These are phyloP conservation scores for Lecanicillium sp. DNA, from an alignment of 2,329 filamentous ascomycete genomes.

Conservation along the genomic window DNA sequence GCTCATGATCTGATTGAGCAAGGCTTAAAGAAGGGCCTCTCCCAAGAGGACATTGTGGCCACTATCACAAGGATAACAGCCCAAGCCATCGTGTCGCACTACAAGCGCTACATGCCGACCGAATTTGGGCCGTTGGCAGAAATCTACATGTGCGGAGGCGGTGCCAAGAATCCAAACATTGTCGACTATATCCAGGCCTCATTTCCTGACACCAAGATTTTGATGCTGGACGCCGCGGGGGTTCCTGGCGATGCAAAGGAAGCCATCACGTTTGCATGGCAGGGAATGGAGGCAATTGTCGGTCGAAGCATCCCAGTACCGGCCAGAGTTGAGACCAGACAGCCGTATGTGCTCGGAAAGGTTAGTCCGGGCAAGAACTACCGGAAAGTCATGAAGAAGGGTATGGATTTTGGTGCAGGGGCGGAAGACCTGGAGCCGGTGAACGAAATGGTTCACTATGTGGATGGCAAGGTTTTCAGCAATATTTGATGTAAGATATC, in stretches of 20 bases:
- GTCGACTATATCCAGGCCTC: slow-evolving; percentile 42
- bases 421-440: slow-evolving; percentile 39
- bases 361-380: slow-evolving; percentile 50
- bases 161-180: slow-evolving; percentile 54
- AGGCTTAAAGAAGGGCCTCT: slow-evolving; percentile 37
- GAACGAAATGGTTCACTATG: slow-evolving; percentile 44
- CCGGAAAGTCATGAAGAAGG: slow-evolving; percentile 44
- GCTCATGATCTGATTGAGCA: slow-evolving; percentile 46
- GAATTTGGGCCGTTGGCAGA: slow-evolving; percentile 40
- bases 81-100: slow-evolving; percentile 48
- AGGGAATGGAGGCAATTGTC: slow-evolving; percentile 53
- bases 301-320: slow-evolving; percentile 50
- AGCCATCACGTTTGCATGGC: slow-evolving; percentile 49
- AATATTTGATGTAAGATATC: slow-evolving; percentile 28
- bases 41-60: slow-evolving; percentile 47
- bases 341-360: slow-evolving; percentile 48
- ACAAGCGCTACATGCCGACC: slow-evolving; percentile 40
- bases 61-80: slow-evolving; percentile 55
- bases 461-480: slow-evolving; percentile 40
- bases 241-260: slow-evolving; percentile 54
- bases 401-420: slow-evolving; percentile 43
- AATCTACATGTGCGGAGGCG: slow-evolving; percentile 56
- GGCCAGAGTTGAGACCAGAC: slow-evolving; percentile 43
- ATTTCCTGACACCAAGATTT: slow-evolving; percentile 43
- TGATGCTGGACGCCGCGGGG: slow-evolving; percentile 52